phyloP scores from a whole-genome alignment of 805 yeast genomes.

The Candida taoyuanica region DNA sequence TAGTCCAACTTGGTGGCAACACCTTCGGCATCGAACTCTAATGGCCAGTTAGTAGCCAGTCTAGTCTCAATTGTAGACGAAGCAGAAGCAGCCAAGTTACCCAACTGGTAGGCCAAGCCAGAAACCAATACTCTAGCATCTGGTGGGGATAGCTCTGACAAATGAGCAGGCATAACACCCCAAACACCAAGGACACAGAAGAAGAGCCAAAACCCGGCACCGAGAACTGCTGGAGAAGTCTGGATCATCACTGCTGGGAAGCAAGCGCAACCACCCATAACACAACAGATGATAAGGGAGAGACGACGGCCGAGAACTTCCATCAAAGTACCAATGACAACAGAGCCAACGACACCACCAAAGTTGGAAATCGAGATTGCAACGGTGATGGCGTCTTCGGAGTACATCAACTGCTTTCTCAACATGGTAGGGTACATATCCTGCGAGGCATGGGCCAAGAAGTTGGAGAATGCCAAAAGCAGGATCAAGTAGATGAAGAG shows the following conservation, averaged over 20 bases:
- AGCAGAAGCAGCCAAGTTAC: constrained; percentile 68
- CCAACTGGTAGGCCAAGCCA: constrained; percentile 64
- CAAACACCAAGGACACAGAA: constrained; percentile 67
- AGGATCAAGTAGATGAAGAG: constrained; percentile 51
- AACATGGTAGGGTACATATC: constrained; percentile 67
- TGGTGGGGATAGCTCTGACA: constrained; percentile 66
- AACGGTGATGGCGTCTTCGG: constrained; percentile 47
- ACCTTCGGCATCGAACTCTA: constrained; percentile 32
- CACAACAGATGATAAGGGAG: constrained; percentile 45
- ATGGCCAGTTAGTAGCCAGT: constrained; percentile 58
- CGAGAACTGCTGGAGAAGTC: constrained; percentile 38
- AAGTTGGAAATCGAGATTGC: constrained; percentile 58
- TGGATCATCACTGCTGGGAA: constrained; percentile 52
- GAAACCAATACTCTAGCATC: constrained; percentile 56
- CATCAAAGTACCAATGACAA: constrained; percentile 50
- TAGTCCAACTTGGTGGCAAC: constrained; percentile 37
- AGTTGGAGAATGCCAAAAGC: constrained; percentile 65
- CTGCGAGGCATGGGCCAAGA: constrained; percentile 69
- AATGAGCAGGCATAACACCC: constrained; percentile 66
- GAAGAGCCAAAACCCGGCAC: constrained; percentile 62
- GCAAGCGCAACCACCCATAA: constrained; percentile 53
- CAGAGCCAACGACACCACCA: constrained; percentile 65
- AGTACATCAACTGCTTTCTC: constrained; percentile 44
- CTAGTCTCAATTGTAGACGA: constrained; percentile 65
- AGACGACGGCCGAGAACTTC: constrained; percentile 64